Conservation (phyloP, 2,329 filamentous ascomycete genomes). For the Trichoderma hamatum region DNA sequence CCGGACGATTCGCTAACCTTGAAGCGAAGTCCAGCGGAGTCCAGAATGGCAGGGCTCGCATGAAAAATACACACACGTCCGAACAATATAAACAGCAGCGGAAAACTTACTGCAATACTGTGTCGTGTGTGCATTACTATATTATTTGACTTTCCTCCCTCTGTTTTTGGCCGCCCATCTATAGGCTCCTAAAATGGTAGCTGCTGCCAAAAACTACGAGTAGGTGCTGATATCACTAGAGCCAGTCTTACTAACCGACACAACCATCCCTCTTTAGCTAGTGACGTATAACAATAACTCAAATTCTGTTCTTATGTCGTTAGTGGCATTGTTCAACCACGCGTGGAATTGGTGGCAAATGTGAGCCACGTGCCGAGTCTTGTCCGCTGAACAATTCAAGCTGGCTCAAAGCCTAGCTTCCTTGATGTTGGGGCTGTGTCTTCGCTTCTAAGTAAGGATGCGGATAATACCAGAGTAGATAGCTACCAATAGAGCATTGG, state of each 20-base stretch:
- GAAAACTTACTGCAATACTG: too few species aligned
- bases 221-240: background rate
- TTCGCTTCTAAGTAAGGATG: background rate
- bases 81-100: background rate
- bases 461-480: background rate
- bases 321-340: background rate
- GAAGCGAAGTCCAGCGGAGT: background rate
- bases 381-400: background rate
- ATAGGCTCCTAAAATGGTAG: background rate
- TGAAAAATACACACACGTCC: background rate
- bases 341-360: background rate
- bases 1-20: background rate
- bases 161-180: background rate
- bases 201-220: background rate
- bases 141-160: background rate
- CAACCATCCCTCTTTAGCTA: background rate
- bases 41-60: background rate
- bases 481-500: background rate
- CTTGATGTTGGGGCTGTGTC: background rate
- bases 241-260: background rate
- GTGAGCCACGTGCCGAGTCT: background rate
- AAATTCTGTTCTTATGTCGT: background rate
- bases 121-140: background rate
- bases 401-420: background rate
- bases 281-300: background rate